Conservation (phyloP, 345 rosid species). For the Eucalyptus paniculata region DNA sequence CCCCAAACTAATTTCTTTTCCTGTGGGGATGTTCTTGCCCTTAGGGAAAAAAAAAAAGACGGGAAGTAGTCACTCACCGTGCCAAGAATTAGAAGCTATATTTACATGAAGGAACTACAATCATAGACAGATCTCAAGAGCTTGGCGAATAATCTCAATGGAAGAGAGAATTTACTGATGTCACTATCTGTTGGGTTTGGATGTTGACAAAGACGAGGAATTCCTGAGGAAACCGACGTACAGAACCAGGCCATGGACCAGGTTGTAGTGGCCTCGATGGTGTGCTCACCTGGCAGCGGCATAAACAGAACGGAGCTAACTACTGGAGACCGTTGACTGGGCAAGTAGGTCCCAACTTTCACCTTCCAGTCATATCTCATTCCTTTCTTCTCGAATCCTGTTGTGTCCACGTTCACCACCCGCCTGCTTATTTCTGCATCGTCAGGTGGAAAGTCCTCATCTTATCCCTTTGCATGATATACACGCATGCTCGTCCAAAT, state of each 20-base stretch:
- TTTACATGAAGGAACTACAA: neutral
- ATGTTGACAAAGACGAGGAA: slow-evolving; percentile 41
- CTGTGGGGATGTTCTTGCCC: slow-evolving; percentile 2
- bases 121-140: neutral
- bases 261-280: slow-evolving; percentile 10
- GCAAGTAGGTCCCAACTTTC: slow-evolving; percentile 15
- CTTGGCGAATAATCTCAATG: neutral
- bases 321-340: slow-evolving; percentile 13
- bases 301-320: slow-evolving; percentile 23
- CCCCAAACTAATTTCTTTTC: slow-evolving; percentile 1
- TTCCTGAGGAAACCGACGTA: slow-evolving; percentile 30
- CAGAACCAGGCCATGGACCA: slow-evolving; percentile 44
- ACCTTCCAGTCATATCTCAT: slow-evolving; percentile 28
- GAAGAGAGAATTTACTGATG: slow-evolving; percentile 1
- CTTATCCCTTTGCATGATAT: neutral
- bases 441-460: neutral
- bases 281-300: slow-evolving; percentile 10
- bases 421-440: slow-evolving; percentile 30
- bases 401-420: slow-evolving; percentile 5
- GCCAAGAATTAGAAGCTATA: neutral
- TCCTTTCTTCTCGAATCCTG: slow-evolving; percentile 14
- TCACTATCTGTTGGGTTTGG: slow-evolving; percentile 26
- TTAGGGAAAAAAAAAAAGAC: neutral
- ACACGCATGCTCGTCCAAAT: neutral
- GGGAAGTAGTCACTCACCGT: neutral